These are phyloP conservation scores for Elsinoe necatrix DNA, from an alignment of 2,329 filamentous ascomycete species.

Conservation along the genomic window DNA sequence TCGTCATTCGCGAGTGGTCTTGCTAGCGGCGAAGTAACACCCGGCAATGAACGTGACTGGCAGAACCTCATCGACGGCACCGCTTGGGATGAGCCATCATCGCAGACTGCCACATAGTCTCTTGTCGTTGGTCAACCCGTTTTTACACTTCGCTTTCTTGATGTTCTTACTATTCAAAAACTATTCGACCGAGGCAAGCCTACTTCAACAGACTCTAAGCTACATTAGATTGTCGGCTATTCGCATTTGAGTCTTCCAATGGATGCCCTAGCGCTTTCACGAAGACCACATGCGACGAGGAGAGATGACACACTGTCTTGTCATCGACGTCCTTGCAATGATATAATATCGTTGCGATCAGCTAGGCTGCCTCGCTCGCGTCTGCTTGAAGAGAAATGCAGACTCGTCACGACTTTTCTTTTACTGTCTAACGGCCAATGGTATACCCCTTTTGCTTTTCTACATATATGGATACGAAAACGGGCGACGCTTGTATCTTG, in stretches of 20 bases:
- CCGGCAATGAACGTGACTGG: slow-evolving; percentile 24
- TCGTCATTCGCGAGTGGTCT: slow-evolving; percentile 17
- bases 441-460: slow-evolving; percentile 12
- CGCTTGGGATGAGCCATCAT: slow-evolving; percentile 19
- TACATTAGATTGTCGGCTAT: slow-evolving; percentile 11
- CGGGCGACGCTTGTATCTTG: background rate
- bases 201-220: slow-evolving; percentile 14
- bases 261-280: background rate
- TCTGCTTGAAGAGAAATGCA: background rate
- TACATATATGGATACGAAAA: background rate
- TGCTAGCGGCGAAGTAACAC: slow-evolving; percentile 22
- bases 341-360: background rate
- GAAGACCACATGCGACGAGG: slow-evolving; percentile 12
- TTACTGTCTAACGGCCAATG: slow-evolving; percentile 13
- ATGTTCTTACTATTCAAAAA: background rate
- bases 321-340: slow-evolving; percentile 10
- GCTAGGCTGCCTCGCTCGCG: slow-evolving; percentile 14
- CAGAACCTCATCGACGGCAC: slow-evolving; percentile 24
- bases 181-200: slow-evolving; percentile 13
- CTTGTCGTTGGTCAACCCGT: background rate
- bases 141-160: background rate
- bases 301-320: slow-evolving; percentile 7
- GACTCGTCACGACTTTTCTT: slow-evolving; percentile 14
- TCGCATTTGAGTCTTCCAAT: slow-evolving; percentile 7
- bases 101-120: slow-evolving; percentile 11